A percentile compares a stretch with the other conserved stretches of the same genome.
Evolutionary conservation across 306 rosid genomes (phyloP).

Genomic region (Cotoneaster glaucophyllus): DNA sequence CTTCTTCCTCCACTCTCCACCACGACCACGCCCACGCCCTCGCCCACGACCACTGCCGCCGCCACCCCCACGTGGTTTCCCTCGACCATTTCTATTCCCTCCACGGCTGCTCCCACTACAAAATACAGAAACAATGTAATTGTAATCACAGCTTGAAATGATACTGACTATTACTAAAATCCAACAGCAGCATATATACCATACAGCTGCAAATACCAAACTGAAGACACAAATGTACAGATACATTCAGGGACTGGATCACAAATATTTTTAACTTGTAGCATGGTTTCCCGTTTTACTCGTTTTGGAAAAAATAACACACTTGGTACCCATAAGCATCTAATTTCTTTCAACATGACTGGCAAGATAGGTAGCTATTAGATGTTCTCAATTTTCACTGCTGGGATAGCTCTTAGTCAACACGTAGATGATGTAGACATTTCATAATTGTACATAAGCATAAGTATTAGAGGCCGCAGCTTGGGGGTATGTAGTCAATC

Average conservation of each 20-base stretch:
- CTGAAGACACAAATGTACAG: not conserved
- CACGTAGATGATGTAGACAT: not conserved
- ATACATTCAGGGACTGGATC: not conserved
- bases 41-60: constrained; percentile 13
- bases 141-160: not conserved
- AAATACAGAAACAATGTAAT: not conserved
- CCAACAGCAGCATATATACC: not conserved
- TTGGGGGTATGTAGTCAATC: not conserved
- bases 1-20: constrained; percentile 55
- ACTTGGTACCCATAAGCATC: not conserved
- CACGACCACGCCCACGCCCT: not conserved
- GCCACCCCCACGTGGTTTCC: constrained; percentile 33
- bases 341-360: not conserved
- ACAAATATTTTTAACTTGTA: not conserved
- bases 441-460: not conserved
- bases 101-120: constrained; percentile 50
- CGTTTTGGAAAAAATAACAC: too few relatives aligned
- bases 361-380: not conserved
- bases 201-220: not conserved
- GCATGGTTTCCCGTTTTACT: too few relatives aligned
- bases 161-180: not conserved
- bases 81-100: constrained; percentile 36
- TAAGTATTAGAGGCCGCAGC: not conserved
- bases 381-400: not conserved
- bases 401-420: not conserved